phyloP scores from a whole-genome alignment of 192 early-diverging fungal species.

The Entomortierella lignicola region DNA sequence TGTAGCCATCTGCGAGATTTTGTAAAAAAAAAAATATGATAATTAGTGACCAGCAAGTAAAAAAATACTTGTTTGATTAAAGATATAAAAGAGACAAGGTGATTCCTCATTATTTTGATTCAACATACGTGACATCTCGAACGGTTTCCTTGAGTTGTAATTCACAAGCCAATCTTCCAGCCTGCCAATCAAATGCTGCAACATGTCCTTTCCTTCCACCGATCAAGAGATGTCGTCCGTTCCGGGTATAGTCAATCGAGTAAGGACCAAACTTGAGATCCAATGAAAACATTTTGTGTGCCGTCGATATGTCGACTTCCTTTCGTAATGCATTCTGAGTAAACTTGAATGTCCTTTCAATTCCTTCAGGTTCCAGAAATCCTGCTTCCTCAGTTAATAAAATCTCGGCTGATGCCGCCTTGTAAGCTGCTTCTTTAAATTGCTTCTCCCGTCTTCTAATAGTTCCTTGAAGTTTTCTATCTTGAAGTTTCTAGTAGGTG shows the following conservation, averaged over 20 bases:
- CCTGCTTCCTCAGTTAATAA: slow-evolving; percentile 83
- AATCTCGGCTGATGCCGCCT: slow-evolving; percentile 83
- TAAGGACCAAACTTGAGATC: slow-evolving; percentile 86
- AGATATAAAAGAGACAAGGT: background rate
- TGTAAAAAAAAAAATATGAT: background rate
- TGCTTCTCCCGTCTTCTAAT: slow-evolving; percentile 71
- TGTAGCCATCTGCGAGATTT: slow-evolving; percentile 86
- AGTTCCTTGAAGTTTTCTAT: slow-evolving; percentile 78
- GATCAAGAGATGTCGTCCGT: slow-evolving; percentile 80
- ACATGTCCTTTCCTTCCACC: slow-evolving; percentile 89
- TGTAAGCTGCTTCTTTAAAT: slow-evolving; percentile 71
- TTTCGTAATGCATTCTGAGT: slow-evolving; percentile 75
- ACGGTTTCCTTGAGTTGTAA: slow-evolving; percentile 90
- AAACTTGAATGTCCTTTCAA: slow-evolving; percentile 91
- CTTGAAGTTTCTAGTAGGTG: slow-evolving; percentile 62
- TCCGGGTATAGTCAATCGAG: slow-evolving; percentile 88
- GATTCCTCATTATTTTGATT: background rate
- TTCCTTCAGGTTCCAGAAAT: slow-evolving; percentile 87
- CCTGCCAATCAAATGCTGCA: slow-evolving; percentile 92
- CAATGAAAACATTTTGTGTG: slow-evolving; percentile 66
- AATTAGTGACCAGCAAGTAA: background rate
- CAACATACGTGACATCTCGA: slow-evolving; percentile 81
- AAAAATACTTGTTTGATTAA: background rate
- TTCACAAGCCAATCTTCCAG: slow-evolving; percentile 80
- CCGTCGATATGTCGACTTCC: slow-evolving; percentile 79